Evolutionary conservation across 1,284 basidiomycete species (phyloP), one percentile per base, ranked within the genome.

Genomic region (Papiliotrema nemorosa): DNA sequence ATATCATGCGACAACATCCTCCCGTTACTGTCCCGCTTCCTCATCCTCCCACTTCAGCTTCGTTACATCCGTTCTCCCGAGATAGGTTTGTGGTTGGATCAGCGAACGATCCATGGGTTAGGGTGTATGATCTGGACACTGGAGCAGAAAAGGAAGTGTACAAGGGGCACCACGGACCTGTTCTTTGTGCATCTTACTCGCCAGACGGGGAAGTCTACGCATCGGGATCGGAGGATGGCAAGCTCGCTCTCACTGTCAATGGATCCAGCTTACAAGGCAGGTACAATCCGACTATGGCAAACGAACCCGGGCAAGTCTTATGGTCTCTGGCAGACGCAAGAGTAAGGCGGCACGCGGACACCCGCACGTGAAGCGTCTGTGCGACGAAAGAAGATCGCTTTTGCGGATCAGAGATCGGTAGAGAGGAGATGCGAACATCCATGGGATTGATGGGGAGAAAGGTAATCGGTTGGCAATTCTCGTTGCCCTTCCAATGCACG

Each of bases 131-230:
- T 37, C 84, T 91, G 64, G 72, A 77, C 34, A 82, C 86, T n/a
- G 94, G 90, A 1, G 82, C 85, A 67, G 91, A 97, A 77, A 77
- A 82, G 56, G 94, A 97, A 55, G 83, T 97, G 49, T 81, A 94
- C 62, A 97, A 97, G 74, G 94, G 94, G 5, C 96, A 98, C 70
- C 94, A 98, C 70, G 94, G 94, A 14, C 93, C 94, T 13, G 94
- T 96, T 12, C 90, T 96, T 64, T 90, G 87, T 54, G 88, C 96
- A 36, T 86, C 88, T 60, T 98, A 88, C 76, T 89, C 87, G 67
- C 96, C 94, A 0, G 94, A 98, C 71, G 96, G 94, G n/a, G 93
- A 98, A 78, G 82, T 97, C 77, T 97, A 90, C 69, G 94, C 94
- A 21, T 92, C 88, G 66, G 96, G 94, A 45, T 91, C 88, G 63